phyloP scores from a whole-genome alignment of 2,329 filamentous ascomycete species.

The Rutstroemia sydowiana region DNA sequence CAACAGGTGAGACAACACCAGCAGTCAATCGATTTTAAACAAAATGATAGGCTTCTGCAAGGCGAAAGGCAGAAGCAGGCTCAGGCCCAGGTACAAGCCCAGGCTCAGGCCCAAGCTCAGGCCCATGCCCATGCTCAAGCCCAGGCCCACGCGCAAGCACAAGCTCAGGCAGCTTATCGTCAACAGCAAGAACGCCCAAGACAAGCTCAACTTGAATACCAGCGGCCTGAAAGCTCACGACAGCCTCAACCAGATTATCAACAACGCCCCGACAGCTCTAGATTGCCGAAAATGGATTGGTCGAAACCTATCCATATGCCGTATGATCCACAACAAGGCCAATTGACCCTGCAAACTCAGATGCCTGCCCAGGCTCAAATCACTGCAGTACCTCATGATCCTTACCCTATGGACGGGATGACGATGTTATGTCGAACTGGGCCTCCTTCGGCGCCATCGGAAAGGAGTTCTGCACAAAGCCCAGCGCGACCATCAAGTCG shows the following conservation, averaged over 20 bases:
- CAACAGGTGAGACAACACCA: slow-evolving; percentile 4
- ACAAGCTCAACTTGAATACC: slow-evolving; percentile 12
- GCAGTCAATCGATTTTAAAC: slow-evolving; percentile 6
- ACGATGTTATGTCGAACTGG: slow-evolving; percentile 88
- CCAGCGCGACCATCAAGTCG: slow-evolving; percentile 71
- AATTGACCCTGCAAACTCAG: slow-evolving; percentile 39
- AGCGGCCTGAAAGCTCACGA: slow-evolving; percentile 13
- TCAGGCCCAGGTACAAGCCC: slow-evolving; percentile 1
- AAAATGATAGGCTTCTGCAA: slow-evolving; percentile 7
- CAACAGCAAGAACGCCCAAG: slow-evolving; percentile 11
- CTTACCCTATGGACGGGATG: slow-evolving; percentile 93
- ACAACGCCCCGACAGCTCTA: slow-evolving; percentile 8
- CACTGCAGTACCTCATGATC: slow-evolving; percentile 74
- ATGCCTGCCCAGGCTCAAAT: slow-evolving; percentile 51
- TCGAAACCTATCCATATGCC: slow-evolving; percentile 10
- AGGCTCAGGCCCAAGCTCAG: neutral
- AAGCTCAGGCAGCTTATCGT: slow-evolving; percentile 7
- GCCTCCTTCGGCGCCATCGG: slow-evolving; percentile 59
- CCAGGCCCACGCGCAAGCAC: neutral
- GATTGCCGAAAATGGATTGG: slow-evolving; percentile 9
- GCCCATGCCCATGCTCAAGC: neutral
- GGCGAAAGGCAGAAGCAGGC: slow-evolving; percentile 10
- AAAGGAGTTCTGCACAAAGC: slow-evolving; percentile 58
- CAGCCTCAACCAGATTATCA: slow-evolving; percentile 19
- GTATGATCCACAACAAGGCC: slow-evolving; percentile 14